Base-by-base conservation (phyloP, 495 filamentous ascomycete species). In the Astrothelium subdiscretum region DNA sequence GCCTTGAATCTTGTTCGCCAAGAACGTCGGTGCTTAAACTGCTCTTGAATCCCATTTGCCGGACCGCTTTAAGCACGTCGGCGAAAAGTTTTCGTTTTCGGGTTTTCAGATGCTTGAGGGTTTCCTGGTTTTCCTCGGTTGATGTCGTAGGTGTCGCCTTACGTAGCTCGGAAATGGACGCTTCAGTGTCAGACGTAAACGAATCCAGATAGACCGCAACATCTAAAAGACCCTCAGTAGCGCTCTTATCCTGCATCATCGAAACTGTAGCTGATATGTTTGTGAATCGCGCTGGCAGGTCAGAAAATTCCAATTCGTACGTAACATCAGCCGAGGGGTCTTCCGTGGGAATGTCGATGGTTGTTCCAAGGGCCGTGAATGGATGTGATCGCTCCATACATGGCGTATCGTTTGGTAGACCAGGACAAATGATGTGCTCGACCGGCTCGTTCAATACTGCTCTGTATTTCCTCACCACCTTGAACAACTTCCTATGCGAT, bases 401-500 rank as follows among this genome's bases (percentile, higher is more conserved):
- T 31, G 15, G 13, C 10, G 32, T 3, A 43, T 20, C 52, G 4
- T 42, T 24, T 2, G 65, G 58, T 15, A 66, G 12, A 18, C 35
- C 61, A 31, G 20, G 20, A 27, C 20, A 12, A 2, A 69, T 31
- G 31, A 65, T 27, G 1, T 29, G 22, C 1, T 27, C 31, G 59
- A 89, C 83, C 8, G 91, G 83, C 63, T 88, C 84, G n/a, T 81
- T 81, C 22, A 97, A 80, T 18, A 88, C 72, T 32, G 77, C 80
- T 31, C 94, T 80, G 71, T 95, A 97, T 74, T 95, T 96, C 57
- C 89, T 81, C 58, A 99, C 89, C 31, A 95, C 75, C 68, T 90
- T 92, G 74, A 95, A 92, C 11, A 99, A 79, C 71, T 95, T 96
- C 66, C 87, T 83, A 70, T 97, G 95, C 8, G 92, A 97, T 61